phyloP scores from a whole-genome alignment of 148 eudicot species.

The Rhododendron griersonianum region DNA sequence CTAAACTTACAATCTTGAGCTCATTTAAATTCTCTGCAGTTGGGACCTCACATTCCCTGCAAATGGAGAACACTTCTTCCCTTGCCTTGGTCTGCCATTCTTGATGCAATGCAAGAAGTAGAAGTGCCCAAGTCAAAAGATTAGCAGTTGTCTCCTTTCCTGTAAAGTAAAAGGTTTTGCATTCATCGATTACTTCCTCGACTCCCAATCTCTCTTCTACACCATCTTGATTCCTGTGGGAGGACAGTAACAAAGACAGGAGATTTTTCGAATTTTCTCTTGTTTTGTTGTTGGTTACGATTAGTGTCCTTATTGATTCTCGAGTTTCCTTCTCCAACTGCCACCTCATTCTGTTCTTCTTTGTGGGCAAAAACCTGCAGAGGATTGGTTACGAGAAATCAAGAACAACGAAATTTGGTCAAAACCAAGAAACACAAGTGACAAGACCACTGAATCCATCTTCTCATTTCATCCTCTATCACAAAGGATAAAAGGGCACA shows the following conservation, averaged over 20 bases:
- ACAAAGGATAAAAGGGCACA: neutral
- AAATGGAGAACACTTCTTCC: constrained; percentile 49
- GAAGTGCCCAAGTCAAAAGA: constrained; percentile 67
- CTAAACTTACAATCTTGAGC: constrained; percentile 54
- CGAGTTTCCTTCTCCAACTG: constrained; percentile 62
- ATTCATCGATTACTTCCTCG: constrained; percentile 69
- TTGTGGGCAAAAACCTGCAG: constrained; percentile 67
- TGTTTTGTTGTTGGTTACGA: constrained; percentile 26
- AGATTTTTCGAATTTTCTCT: constrained; percentile 37
- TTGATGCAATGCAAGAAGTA: constrained; percentile 57
- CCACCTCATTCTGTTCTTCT: constrained; percentile 60
- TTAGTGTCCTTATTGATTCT: constrained; percentile 41
- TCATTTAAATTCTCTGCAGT: constrained; percentile 41
- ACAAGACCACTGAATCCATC: neutral
- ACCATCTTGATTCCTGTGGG: constrained; percentile 34
- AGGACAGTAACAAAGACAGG: constrained; percentile 39
- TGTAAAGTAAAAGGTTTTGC: constrained; percentile 88
- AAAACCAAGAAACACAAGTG: neutral
- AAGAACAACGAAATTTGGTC: neutral
- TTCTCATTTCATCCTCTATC: neutral
- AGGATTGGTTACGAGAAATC: neutral
- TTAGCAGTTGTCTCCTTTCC: constrained; percentile 86
- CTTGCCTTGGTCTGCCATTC: constrained; percentile 75
- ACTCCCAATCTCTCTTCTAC: constrained; percentile 39
- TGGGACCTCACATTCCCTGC: constrained; percentile 35